Conservation (phyloP, 2,329 filamentous ascomycete genomes). For the Gaeumannomyces sp. region DNA sequence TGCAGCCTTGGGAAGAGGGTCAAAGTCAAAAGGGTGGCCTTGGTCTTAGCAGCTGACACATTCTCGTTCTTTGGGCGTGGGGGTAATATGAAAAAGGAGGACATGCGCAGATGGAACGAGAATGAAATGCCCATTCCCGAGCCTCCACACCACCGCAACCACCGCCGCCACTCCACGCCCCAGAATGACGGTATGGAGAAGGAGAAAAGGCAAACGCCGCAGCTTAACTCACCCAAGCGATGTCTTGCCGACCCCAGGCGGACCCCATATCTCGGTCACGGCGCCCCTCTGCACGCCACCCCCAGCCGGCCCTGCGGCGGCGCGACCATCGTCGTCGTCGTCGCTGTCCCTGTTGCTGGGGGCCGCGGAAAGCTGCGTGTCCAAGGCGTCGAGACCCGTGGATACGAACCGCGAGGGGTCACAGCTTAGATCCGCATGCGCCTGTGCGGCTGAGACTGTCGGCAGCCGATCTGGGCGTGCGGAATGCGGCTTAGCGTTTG, state of each 20-base stretch:
- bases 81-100: neutral
- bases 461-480: slow-evolving; percentile 60
- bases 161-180: neutral
- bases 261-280: slow-evolving; percentile 82
- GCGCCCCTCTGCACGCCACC: slow-evolving; percentile 67
- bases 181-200: neutral
- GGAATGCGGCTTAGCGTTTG: slow-evolving; percentile 14
- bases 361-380: slow-evolving; percentile 35
- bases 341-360: neutral
- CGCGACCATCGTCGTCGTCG: neutral
- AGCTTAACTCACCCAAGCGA: slow-evolving; percentile 61
- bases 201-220: neutral
- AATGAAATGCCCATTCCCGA: slow-evolving; percentile 7
- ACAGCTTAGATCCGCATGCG: slow-evolving; percentile 53
- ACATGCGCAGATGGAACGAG: slow-evolving; percentile 15
- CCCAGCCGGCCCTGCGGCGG: neutral
- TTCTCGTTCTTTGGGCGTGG: neutral
- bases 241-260: slow-evolving; percentile 81
- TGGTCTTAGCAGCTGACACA: neutral
- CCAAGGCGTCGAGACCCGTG: slow-evolving; percentile 49
- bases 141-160: neutral
- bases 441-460: slow-evolving; percentile 70
- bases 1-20: slow-evolving; percentile 51
- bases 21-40: neutral
- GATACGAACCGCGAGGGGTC: slow-evolving; percentile 45